These are phyloP conservation scores for Beauveria varroae DNA, from an alignment of 2,329 filamentous ascomycete genomes.

Conservation along the genomic window DNA sequence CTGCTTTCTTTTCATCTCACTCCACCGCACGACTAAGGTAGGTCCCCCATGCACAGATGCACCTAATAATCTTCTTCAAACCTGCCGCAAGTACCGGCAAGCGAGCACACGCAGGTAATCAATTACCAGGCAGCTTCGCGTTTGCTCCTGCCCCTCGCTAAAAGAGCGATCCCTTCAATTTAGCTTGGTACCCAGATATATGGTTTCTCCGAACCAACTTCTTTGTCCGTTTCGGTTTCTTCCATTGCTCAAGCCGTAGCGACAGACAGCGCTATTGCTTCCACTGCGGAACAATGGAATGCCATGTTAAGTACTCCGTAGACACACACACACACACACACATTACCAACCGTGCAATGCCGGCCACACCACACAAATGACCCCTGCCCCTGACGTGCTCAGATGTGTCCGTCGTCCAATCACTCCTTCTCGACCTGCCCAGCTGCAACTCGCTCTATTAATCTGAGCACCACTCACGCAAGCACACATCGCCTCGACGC, in stretches of 20 bases:
- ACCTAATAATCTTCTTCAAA: not conserved
- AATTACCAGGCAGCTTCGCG: not conserved
- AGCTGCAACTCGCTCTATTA: not conserved
- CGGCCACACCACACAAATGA: not conserved
- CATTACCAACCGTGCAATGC: not conserved
- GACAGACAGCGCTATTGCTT: too few relatives aligned
- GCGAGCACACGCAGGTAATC: too few relatives aligned
- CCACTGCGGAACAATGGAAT: too few relatives aligned
- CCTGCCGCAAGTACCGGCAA: not conserved
- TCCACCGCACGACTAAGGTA: not conserved
- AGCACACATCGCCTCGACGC: not conserved
- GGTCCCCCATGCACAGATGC: not conserved
- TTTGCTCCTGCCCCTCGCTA: not conserved
- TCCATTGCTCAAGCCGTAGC: too few relatives aligned
- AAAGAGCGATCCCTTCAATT: not conserved
- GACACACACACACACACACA: too few relatives aligned
- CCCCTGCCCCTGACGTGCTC: not conserved
- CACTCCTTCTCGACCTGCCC: not conserved
- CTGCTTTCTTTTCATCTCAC: not conserved
- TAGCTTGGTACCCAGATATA: too few relatives aligned
- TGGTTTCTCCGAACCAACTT: too few relatives aligned
- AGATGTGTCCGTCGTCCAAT: not conserved
- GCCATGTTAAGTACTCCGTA: too few relatives aligned
- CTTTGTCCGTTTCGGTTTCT: too few relatives aligned
- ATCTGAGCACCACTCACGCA: constrained; percentile 1